Conservation (phyloP, 169 alveolate species). For the Haemoproteus tartakovskyi region DNA sequence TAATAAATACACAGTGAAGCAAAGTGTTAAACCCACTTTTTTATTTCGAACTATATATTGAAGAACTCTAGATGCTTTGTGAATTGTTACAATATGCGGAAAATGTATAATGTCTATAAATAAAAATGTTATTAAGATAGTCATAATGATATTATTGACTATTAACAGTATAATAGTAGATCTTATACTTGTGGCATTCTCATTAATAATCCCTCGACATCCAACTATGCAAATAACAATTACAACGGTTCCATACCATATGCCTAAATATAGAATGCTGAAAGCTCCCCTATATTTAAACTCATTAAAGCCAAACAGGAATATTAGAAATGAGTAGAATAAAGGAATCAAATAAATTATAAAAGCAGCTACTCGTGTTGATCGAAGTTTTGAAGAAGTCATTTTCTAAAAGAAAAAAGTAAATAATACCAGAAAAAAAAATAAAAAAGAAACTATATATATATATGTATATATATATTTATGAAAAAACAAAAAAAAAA, state of each 20-base stretch:
- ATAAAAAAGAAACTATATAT: no score
- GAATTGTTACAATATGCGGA: slow-evolving; percentile 57
- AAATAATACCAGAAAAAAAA: no score
- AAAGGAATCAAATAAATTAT: slow-evolving; percentile 36
- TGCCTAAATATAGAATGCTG: slow-evolving; percentile 10
- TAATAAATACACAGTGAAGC: slow-evolving; percentile 20
- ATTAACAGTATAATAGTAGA: slow-evolving; percentile 53
- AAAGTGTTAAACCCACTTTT: slow-evolving; percentile 29
- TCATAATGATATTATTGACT: slow-evolving; percentile 59
- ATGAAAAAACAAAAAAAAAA: no score
- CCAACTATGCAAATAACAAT: slow-evolving; percentile 50
- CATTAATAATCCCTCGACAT: slow-evolving; percentile 35
- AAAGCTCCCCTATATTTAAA: slow-evolving; percentile 16
- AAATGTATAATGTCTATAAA: slow-evolving; percentile 33
- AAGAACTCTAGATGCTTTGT: slow-evolving; percentile 38
- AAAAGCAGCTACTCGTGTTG: slow-evolving; percentile 55
- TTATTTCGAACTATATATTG: slow-evolving; percentile 46
- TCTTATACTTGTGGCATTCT: slow-evolving; percentile 44
- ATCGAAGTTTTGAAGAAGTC: slow-evolving; percentile 39
- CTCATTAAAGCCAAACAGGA: slow-evolving; percentile 39
- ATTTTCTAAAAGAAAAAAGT: slow-evolving; percentile 33
- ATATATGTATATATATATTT: background rate
- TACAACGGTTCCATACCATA: slow-evolving; percentile 35
- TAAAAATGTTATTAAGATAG: slow-evolving; percentile 55
- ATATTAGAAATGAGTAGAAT: slow-evolving; percentile 23